A percentile compares a stretch with the other conserved stretches of the same genome.
Evolutionary conservation across 1,284 basidiomycete species (phyloP).

Genomic region (Cryptococcus sp.): DNA sequence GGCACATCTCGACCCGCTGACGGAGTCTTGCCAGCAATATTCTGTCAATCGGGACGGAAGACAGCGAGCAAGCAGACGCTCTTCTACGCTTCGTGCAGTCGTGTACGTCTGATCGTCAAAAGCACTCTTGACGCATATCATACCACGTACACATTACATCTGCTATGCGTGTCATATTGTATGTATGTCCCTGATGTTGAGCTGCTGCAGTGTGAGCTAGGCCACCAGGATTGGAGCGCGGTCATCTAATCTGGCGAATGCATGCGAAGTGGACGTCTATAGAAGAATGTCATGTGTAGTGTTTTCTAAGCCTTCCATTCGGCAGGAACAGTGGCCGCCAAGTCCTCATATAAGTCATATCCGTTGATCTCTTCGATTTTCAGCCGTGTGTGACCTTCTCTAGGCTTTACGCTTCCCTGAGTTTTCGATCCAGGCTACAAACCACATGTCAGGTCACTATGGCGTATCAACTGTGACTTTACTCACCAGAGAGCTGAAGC

Average conservation of each 20-base stretch:
- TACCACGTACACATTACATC: too few species aligned
- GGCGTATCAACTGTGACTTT: conserved; percentile 25
- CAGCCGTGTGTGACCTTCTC: conserved; percentile 9
- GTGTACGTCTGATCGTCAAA: background rate
- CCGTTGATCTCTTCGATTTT: conserved; percentile 39
- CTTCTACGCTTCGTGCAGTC: conserved; percentile 13
- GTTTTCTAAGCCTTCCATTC: conserved; percentile 3
- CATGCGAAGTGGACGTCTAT: too few species aligned
- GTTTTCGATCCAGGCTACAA: conserved; percentile 7
- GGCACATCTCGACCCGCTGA: too few species aligned
- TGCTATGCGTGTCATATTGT: too few species aligned
- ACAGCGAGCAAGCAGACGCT: conserved; percentile 14
- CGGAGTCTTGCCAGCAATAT: conserved; percentile 8
- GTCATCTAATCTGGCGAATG: too few species aligned
- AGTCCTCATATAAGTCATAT: conserved; percentile 39
- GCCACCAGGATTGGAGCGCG: too few species aligned
- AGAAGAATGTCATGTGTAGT: background rate
- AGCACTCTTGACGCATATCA: too few species aligned
- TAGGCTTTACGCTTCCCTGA: conserved; percentile 2
- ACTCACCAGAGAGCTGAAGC: conserved; percentile 50
- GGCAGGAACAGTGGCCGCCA: conserved; percentile 11
- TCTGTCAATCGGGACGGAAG: conserved; percentile 18
- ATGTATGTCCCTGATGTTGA: too few species aligned
- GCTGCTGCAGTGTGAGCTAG: too few species aligned
- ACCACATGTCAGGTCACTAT: conserved; percentile 18